Evolutionary conservation across 2,329 filamentous ascomycete species (phyloP), one percentile per base, ranked within the genome.

Genomic region (Fusarium algeriense): DNA sequence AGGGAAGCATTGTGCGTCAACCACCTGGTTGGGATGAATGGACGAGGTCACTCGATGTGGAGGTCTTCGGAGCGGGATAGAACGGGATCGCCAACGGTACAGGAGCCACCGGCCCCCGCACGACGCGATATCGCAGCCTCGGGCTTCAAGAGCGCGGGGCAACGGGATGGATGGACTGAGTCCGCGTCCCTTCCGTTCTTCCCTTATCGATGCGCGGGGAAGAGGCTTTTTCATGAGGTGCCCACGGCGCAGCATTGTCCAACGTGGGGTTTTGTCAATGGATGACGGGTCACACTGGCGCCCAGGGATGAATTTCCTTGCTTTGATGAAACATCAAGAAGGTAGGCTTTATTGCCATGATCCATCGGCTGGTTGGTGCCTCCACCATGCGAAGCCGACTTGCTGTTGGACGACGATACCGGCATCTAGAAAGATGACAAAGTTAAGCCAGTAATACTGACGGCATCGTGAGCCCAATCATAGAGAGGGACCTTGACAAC

Each of bases 211-310:
- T 66, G 73, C 67, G 58, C 46, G 60, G 74, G 64, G 61, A 71
- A 73, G 66, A 67, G 52, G 50, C 63, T 67, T 48, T 60, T 54
- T 69, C 57, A 64, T 65, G 60, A 63, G 62, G 71, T 57, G 60
- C 66, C 71, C 73, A 76, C 73, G 70, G 70, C 60, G 67, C 71
- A 73, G 67, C 67, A 60, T 70, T 55, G 59, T 70, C 67, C 74
- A 77, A 76, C 75, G 75, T 77, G 75, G 75, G 74, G 75, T 77
- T 73, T 49, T 74, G 53, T 71, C 66, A 73, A 73, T 75, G 73
- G 74, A 66, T 76, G 71, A 77, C 63, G 69, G 73, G 75, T 41
- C 58, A 73, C 63, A 60, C 56, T 69, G 67, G 54, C 38, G 55
- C 64, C 46, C 38, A 52, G 60, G 49, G 52, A 62, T 41, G 59